Conservation (phyloP, 2,329 filamentous ascomycete genomes). For the Fusarium protoensiforme region DNA sequence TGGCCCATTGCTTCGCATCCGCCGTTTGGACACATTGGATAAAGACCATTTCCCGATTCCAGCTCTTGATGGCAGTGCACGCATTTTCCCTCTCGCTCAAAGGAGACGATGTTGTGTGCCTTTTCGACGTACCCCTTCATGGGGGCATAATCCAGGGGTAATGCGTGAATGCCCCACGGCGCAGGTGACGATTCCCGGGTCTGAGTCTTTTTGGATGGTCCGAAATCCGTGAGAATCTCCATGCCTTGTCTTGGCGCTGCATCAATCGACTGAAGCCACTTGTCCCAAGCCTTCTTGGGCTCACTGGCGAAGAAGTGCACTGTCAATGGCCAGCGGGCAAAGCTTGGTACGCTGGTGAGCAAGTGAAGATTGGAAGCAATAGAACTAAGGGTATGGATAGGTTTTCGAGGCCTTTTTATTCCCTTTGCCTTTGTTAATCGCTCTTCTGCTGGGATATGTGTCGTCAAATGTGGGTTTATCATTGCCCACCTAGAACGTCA, state of each 20-base stretch:
- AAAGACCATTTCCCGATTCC: conserved; percentile 60
- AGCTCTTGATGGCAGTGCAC: conserved; percentile 62
- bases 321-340: conserved; percentile 83
- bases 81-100: conserved; percentile 67
- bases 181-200: conserved; percentile 8
- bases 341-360: conserved; percentile 82
- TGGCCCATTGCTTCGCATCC: conserved; percentile 69
- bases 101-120: conserved; percentile 62
- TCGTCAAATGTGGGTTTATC: conserved; percentile 83
- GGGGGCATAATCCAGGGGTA: conserved; percentile 66
- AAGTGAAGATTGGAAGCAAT: conserved; percentile 84
- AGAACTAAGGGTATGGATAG: conserved; percentile 70
- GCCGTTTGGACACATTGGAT: conserved; percentile 66
- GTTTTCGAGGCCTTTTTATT: conserved; percentile 66
- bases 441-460: conserved; percentile 76
- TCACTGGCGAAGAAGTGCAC: conserved; percentile 82
- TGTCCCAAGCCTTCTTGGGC: conserved; percentile 75
- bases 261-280: conserved; percentile 62
- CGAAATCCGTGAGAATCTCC: conserved; percentile 68
- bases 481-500: conserved; percentile 80
- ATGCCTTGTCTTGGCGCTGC: conserved; percentile 61
- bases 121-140: conserved; percentile 67
- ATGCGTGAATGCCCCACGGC: conserved; percentile 62
- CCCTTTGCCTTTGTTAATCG: conserved; percentile 68
- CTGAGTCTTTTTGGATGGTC: conserved; percentile 31